A percentile compares a stretch with the other conserved stretches of the same genome.
phyloP scores from a whole-genome alignment of 2,329 filamentous ascomycete species.

The Fusarium scirpi region DNA sequence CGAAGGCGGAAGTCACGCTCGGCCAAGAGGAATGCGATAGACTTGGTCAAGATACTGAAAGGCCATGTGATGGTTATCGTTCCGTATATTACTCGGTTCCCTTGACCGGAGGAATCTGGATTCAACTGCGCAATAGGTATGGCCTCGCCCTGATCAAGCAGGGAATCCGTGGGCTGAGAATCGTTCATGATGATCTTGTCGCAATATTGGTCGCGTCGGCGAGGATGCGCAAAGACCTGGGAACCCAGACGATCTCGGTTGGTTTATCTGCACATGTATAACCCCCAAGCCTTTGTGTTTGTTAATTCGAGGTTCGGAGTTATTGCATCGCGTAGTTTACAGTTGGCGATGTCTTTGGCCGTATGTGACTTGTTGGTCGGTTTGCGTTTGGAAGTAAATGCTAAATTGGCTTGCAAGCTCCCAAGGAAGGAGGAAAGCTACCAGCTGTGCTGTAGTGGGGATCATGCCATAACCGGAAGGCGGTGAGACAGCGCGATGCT shows the following conservation, averaged over 20 bases:
- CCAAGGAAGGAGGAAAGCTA: slow-evolving; percentile 24
- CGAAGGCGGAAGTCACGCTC: slow-evolving; percentile 88
- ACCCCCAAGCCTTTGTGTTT: neutral
- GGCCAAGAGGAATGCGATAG: slow-evolving; percentile 82
- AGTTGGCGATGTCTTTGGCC: slow-evolving; percentile 5
- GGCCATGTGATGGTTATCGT: slow-evolving; percentile 91
- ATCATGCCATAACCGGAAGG: slow-evolving; percentile 32
- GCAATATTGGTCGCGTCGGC: slow-evolving; percentile 34
- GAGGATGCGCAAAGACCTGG: slow-evolving; percentile 23
- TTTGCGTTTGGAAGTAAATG: slow-evolving; percentile 13
- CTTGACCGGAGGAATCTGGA: slow-evolving; percentile 59
- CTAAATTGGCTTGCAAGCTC: slow-evolving; percentile 32
- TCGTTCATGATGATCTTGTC: slow-evolving; percentile 44
- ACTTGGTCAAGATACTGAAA: slow-evolving; percentile 81
- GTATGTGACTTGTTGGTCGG: slow-evolving; percentile 16
- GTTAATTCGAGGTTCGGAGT: neutral
- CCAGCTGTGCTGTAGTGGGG: slow-evolving; percentile 36
- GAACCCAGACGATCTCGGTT: slow-evolving; percentile 6
- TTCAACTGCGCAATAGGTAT: slow-evolving; percentile 68
- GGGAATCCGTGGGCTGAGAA: slow-evolving; percentile 34
- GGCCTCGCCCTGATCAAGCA: slow-evolving; percentile 49
- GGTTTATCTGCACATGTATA: slow-evolving; percentile 23
- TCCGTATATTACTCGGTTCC: slow-evolving; percentile 69
- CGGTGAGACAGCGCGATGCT: slow-evolving; percentile 23
- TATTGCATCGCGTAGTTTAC: slow-evolving; percentile 17